These are phyloP conservation scores for Fusarium falciforme DNA, from an alignment of 2,329 filamentous ascomycete species.

Conservation along the genomic window DNA sequence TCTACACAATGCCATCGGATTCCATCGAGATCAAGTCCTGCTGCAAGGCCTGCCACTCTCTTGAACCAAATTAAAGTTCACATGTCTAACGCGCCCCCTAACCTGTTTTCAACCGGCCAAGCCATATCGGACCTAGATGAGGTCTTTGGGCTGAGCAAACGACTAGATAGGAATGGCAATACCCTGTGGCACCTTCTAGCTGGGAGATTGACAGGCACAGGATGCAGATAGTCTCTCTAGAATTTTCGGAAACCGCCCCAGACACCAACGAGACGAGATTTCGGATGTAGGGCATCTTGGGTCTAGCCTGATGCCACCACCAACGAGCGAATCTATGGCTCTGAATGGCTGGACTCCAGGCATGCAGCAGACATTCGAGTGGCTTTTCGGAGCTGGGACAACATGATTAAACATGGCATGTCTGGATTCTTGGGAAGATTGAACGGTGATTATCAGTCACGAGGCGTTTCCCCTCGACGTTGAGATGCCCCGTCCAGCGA, in stretches of 20 bases:
- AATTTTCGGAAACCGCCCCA: neutral
- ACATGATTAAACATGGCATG: neutral
- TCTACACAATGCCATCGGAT: slow-evolving; percentile 3
- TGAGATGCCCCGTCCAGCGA: neutral
- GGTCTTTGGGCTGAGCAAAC: neutral
- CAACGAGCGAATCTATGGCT: neutral
- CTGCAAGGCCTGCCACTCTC: neutral
- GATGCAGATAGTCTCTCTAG: neutral
- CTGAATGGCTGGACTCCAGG: neutral
- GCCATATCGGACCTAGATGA: neutral
- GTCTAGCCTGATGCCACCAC: neutral
- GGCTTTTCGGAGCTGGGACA: neutral
- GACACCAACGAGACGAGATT: neutral
- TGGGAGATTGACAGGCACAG: neutral
- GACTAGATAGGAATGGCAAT: neutral
- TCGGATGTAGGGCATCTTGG: neutral
- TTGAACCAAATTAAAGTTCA: neutral
- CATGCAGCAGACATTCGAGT: neutral
- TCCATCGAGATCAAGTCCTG: neutral
- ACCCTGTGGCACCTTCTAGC: neutral
- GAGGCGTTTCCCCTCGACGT: neutral
- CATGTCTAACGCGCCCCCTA: neutral
- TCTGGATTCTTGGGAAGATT: neutral
- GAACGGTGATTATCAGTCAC: neutral
- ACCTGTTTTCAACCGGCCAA: neutral